Evolutionary conservation across 371 early-diverging fungal species (phyloP).

Genomic region (Circinella umbellata): DNA sequence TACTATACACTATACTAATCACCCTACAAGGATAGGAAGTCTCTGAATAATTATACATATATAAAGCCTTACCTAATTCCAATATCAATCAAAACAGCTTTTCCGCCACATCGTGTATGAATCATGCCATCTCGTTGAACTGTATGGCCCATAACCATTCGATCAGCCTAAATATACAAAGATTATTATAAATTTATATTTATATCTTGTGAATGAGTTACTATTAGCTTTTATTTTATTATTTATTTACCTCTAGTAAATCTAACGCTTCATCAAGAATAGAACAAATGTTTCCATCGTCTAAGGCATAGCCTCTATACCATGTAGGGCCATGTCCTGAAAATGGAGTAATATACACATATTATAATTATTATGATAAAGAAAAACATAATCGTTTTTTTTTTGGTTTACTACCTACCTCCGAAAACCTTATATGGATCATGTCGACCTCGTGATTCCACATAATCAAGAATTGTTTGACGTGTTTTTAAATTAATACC

Average conservation of each 20-base stretch:
- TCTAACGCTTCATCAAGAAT: slow-evolving; percentile 55
- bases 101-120: slow-evolving; percentile 66
- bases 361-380: no score
- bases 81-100: slow-evolving; percentile 74
- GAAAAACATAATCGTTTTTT: no score
- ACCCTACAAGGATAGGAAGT: no score
- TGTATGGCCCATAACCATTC: slow-evolving; percentile 84
- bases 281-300: slow-evolving; percentile 58
- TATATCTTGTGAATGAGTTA: no score
- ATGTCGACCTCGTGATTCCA: slow-evolving; percentile 30
- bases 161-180: slow-evolving; percentile 53
- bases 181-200: background rate
- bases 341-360: no score
- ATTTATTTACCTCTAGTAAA: slow-evolving; percentile 41
- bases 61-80: slow-evolving; percentile 49
- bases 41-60: no score
- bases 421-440: slow-evolving; percentile 49
- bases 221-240: no score
- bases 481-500: slow-evolving; percentile 59
- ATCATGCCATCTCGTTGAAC: slow-evolving; percentile 68
- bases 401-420: background rate
- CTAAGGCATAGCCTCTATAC: slow-evolving; percentile 74
- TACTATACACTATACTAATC: no score
- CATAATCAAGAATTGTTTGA: slow-evolving; percentile 35
- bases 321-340: slow-evolving; percentile 51